Evolutionary conservation across 257 asterid genomes (phyloP), one percentile per base, ranked within the genome.

Genomic region (Marsdenia floribunda): DNA sequence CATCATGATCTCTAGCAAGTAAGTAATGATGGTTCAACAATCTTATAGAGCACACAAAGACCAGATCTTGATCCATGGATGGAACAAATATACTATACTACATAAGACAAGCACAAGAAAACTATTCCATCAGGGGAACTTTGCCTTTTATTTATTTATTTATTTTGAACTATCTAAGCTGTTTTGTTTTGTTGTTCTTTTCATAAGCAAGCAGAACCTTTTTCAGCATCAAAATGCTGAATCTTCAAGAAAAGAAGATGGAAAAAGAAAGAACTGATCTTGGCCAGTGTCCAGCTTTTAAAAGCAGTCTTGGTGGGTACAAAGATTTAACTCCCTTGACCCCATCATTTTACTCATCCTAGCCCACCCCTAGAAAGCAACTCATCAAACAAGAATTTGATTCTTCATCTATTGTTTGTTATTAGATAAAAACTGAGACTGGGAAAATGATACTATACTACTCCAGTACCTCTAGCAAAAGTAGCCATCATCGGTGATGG

Each of bases 21-120:
- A 35, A 63, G 69, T 35, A 63, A 63, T 63, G 69, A 63, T 63
- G 69, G 69, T 63, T 33, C 5, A 5, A 63, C 24, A 63, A 35
- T 35, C 69, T 33, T 63, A 22, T 33, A 63, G 24, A 63, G 47
- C 22, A 63, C 69, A 15, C 47, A 63, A 63, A 63, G 69, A 63
- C 3, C 47, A 63, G 68, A 63, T 63, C 24, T 16, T 63, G 69
- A 15, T 63, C 47, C 47, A 63, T 63, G 69, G 69, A 33, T 21
- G 38, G 60, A 70, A 69, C 40, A 46, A 49, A 24, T 44, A 44
- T 44, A 44, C 10, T 44, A 44, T 6, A 29, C 37, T 12, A 26
- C 33, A 29, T 7, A 10, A 22, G 57, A 68, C 42, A 26, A 70
- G 73, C 40, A 70, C 61, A 24, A 29, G 10, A 70, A 29, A 12